Evolutionary conservation across 2,329 filamentous ascomycete genomes (phyloP), one percentile per base, ranked within the genome.

Genomic region (Penicillium sp.): DNA sequence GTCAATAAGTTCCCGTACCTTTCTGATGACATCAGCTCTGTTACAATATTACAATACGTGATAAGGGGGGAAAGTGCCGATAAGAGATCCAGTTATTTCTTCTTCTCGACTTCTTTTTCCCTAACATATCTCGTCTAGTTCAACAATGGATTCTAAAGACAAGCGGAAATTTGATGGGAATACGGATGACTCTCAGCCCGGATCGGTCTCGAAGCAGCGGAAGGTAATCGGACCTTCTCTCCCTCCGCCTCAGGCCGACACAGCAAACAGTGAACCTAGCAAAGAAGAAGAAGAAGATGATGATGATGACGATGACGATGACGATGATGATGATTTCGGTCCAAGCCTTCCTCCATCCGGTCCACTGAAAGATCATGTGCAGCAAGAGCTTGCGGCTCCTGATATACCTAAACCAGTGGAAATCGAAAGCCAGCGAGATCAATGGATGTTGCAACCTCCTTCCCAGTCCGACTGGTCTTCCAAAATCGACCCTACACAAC

Each of bases 391-490:
- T 45, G 23, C 11, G 10, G 4, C 19, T 25, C 16, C 34, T 25
- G 15, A 44, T 21, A n/a, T 38, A 34, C 69, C 29, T 61, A 13
- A 40, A 33, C 9, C 29, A 8, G 53, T 78, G 38, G 65, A 73
- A 19, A 68, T 71, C 15, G 67, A 79, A 34, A 67, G 72, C 8
- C 83, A 88, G 70, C 87, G 93, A 66, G 92, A 96, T 77, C 87
- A 91, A 68, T 92, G 89, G 89, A 92, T 92, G 89, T 80, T 91
- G 46, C 83, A 85, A 1, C 89, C 89, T 1, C 89, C 89, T 0
- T 78, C 80, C 2, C 74, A 79, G 23, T 74, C 72, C 68, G 80
- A 76, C 70, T 79, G 69, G 79, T 77, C 76, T 70, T 84, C 83
- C 62, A 76, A 89, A 72, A 78, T 89, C 64, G 92, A 97, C 74